These are phyloP conservation scores for Cyphellophora attinorum DNA, from an alignment of 2,329 filamentous ascomycete species.

Conservation along the genomic window DNA sequence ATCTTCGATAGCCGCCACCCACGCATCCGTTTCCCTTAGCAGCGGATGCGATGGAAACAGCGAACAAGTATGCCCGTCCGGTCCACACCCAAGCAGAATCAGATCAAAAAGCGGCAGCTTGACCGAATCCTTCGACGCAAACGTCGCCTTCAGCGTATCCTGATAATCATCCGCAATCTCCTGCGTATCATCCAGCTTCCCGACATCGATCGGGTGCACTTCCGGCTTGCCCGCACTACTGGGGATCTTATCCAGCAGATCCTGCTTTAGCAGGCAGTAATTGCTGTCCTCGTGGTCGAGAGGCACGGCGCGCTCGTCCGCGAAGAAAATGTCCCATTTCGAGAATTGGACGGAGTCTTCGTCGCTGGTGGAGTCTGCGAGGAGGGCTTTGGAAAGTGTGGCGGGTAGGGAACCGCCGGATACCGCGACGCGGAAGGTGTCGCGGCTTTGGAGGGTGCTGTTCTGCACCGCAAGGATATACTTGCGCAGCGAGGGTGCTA, in stretches of 20 bases:
- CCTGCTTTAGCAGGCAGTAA: conserved; percentile 76
- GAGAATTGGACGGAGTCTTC: conserved; percentile 59
- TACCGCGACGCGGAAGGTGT: conserved; percentile 79
- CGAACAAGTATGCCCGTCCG: conserved; percentile 94
- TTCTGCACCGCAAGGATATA: conserved; percentile 79
- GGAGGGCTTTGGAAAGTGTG: conserved; percentile 73
- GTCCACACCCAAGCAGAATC: conserved; percentile 83
- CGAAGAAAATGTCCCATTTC: conserved; percentile 98
- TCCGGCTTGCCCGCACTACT: conserved; percentile 53
- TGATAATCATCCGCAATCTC: conserved; percentile 93
- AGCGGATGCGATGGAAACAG: conserved; percentile 86
- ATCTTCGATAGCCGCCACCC: conserved; percentile 86
- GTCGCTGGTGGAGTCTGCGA: conserved; percentile 35
- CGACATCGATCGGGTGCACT: conserved; percentile 69
- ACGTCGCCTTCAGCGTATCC: conserved; percentile 71
- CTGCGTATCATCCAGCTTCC: conserved; percentile 63
- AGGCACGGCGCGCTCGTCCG: conserved; percentile 90
- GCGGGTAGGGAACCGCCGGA: conserved; percentile 90
- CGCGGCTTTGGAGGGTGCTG: conserved; percentile 68
- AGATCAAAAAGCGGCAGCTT: conserved; percentile 93
- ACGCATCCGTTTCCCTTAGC: conserved; percentile 75
- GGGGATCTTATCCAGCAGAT: conserved; percentile 83
- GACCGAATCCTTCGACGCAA: conserved; percentile 87
- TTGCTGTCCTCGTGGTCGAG: conserved; percentile 91
- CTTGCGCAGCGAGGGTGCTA: conserved; percentile 67